Percentiles rank a stretch among this genome's conserved stretches.
These are phyloP conservation scores for Cryptococcus sp. DNA, from an alignment of 1,284 basidiomycete species.

Conservation along the genomic window DNA sequence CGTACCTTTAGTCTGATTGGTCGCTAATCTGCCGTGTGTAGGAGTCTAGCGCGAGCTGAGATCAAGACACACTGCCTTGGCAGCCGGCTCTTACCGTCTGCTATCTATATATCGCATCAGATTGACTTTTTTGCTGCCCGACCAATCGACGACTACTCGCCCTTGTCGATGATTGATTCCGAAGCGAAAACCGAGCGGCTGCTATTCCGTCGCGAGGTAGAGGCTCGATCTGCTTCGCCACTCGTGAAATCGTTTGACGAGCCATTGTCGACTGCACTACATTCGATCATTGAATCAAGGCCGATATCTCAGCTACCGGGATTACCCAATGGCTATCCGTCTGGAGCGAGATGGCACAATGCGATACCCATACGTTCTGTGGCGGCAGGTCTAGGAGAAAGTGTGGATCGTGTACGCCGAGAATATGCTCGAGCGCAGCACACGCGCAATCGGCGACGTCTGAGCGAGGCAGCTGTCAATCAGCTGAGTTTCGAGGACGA, in stretches of 20 bases:
- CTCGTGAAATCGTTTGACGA: constrained; percentile 66
- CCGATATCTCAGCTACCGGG: constrained; percentile 65
- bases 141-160: constrained; percentile 74
- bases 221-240: constrained; percentile 55
- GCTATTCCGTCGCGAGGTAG: constrained; percentile 69
- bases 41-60: constrained; percentile 73
- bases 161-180: constrained; percentile 67
- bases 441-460: constrained; percentile 18
- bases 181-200: constrained; percentile 65
- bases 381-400: constrained; percentile 42
- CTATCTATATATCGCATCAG: constrained; percentile 77
- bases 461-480: constrained; percentile 19
- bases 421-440: constrained; percentile 42
- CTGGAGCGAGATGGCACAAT: constrained; percentile 28
- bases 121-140: constrained; percentile 70
- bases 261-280: constrained; percentile 71
- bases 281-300: constrained; percentile 62
- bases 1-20: neutral
- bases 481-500: constrained; percentile 50
- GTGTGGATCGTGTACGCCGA: constrained; percentile 40
- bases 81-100: constrained; percentile 63
- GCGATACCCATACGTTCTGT: constrained; percentile 47
- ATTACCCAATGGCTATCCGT: constrained; percentile 67
- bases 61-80: constrained; percentile 69
- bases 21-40: constrained; percentile 34